phyloP scores from a whole-genome alignment of 495 filamentous ascomycete genomes.

The Hamigera avellanea region DNA sequence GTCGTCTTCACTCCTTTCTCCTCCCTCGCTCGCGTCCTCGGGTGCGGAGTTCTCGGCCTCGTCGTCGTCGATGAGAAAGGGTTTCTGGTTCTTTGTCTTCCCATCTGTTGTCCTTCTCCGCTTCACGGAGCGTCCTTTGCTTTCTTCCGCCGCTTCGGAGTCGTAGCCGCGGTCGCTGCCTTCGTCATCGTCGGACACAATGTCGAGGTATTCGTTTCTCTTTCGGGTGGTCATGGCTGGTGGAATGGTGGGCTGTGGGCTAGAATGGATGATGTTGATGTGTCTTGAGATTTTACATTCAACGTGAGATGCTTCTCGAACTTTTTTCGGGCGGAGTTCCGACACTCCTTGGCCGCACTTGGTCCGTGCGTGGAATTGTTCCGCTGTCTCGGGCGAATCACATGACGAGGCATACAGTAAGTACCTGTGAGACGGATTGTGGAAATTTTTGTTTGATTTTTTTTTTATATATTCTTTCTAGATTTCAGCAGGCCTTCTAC shows the following conservation, averaged over 20 bases:
- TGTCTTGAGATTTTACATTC: too few species aligned
- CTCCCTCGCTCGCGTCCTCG: slow-evolving; percentile 7
- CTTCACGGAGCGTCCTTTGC: slow-evolving; percentile 55
- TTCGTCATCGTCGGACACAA: slow-evolving; percentile 53
- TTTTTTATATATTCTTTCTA: too few species aligned
- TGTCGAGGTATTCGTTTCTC: slow-evolving; percentile 66
- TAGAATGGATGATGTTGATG: slow-evolving; percentile 1
- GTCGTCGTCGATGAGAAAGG: slow-evolving; percentile 18
- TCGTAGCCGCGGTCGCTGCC: slow-evolving; percentile 49
- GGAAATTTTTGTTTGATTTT: too few species aligned
- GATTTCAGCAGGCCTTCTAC: too few species aligned
- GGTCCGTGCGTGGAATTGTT: slow-evolving; percentile 13
- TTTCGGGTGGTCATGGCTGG: slow-evolving; percentile 53
- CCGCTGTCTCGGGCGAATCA: background rate
- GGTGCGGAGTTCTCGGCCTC: slow-evolving; percentile 3
- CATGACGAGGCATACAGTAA: too few species aligned
- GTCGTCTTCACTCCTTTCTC: too few species aligned
- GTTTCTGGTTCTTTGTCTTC: slow-evolving; percentile 19
- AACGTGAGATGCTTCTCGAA: too few species aligned
- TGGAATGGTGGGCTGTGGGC: slow-evolving; percentile 1
- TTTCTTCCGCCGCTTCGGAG: slow-evolving; percentile 53
- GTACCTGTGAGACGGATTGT: too few species aligned
- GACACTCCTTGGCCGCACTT: slow-evolving; percentile 3
- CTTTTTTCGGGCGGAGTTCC: slow-evolving; percentile 10
- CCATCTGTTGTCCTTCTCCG: slow-evolving; percentile 43